Percentiles rank a stretch among this genome's conserved stretches.
phyloP scores from a whole-genome alignment of 495 filamentous ascomycete species.

The Penicillium canariense region DNA sequence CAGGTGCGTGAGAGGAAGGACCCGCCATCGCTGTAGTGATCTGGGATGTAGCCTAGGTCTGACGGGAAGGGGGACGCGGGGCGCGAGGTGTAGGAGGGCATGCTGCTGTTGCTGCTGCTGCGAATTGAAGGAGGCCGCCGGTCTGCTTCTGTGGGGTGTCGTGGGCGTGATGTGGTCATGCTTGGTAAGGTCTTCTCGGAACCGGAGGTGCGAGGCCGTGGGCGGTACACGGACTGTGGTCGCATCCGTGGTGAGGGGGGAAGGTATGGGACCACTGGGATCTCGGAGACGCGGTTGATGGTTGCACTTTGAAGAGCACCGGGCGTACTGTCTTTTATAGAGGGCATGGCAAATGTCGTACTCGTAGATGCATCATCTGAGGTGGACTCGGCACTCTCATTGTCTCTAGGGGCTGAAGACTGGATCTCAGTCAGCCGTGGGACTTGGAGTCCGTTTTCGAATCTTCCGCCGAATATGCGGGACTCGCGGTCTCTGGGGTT shows the following conservation, averaged over 20 bases:
- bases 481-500: slow-evolving; percentile 19
- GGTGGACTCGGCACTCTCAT: not conserved
- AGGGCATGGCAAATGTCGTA: slow-evolving; percentile 1
- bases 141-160: slow-evolving; percentile 21
- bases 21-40: slow-evolving; percentile 19
- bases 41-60: slow-evolving; percentile 22
- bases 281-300: slow-evolving; percentile 27
- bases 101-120: slow-evolving; percentile 30
- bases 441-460: slow-evolving; percentile 14
- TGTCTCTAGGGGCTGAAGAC: not conserved
- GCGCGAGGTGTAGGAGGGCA: slow-evolving; percentile 22
- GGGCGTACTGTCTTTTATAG: slow-evolving; percentile 1
- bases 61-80: slow-evolving; percentile 15
- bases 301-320: slow-evolving; percentile 14
- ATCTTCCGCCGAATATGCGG: slow-evolving; percentile 11
- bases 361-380: slow-evolving; percentile 6
- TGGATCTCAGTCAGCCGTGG: slow-evolving; percentile 12
- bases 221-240: slow-evolving; percentile 11
- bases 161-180: slow-evolving; percentile 1
- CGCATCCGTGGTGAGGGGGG: slow-evolving; percentile 16
- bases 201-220: slow-evolving; percentile 28
- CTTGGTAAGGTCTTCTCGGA: slow-evolving; percentile 24
- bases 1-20: slow-evolving; percentile 20
- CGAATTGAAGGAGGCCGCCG: slow-evolving; percentile 30
- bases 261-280: slow-evolving; percentile 24